These are phyloP conservation scores for Eragrostis tef DNA, from an alignment of 202 grass and related monocot species.

Conservation along the genomic window DNA sequence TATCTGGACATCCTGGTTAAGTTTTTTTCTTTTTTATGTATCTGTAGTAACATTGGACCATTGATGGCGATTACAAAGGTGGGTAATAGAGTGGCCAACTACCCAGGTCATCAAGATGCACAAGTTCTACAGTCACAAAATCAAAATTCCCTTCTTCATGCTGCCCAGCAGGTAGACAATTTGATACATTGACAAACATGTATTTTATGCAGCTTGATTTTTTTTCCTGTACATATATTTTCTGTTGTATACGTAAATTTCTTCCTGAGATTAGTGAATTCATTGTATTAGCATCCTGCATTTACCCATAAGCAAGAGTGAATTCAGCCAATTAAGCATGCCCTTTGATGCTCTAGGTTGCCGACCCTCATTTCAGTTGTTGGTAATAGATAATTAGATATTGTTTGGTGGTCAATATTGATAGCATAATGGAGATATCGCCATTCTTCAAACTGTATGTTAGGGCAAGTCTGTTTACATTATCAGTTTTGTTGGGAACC, in stretches of 20 bases:
- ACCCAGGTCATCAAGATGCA: slow-evolving; percentile 77
- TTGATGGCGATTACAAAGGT: slow-evolving; percentile 80
- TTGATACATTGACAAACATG: slow-evolving; percentile 15
- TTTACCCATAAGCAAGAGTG: slow-evolving; percentile 2
- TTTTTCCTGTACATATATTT: slow-evolving; percentile 6
- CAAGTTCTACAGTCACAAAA: slow-evolving; percentile 67
- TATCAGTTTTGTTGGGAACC: neutral
- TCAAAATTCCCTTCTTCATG: slow-evolving; percentile 75
- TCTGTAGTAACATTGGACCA: slow-evolving; percentile 65
- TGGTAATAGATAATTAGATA: slow-evolving; percentile 6
- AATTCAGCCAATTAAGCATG: slow-evolving; percentile 33
- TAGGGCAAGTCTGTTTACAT: neutral
- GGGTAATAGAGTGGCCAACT: slow-evolving; percentile 60
- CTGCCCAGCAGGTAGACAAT: slow-evolving; percentile 62
- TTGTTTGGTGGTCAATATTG: slow-evolving; percentile 15
- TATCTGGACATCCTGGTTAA: slow-evolving; percentile 32
- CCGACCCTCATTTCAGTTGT: slow-evolving; percentile 8
- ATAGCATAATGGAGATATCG: neutral
- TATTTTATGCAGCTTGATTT: slow-evolving; percentile 13
- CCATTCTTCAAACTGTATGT: neutral
- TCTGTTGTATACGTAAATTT: slow-evolving; percentile 11
- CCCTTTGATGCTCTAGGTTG: slow-evolving; percentile 8
- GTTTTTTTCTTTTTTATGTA: slow-evolving; percentile 44
- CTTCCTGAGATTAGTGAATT: slow-evolving; percentile 29
- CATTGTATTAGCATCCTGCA: slow-evolving; percentile 1